Percentiles rank a stretch among this genome's conserved stretches.
phyloP scores from a whole-genome alignment of 345 rosid genomes.

The Gossypium turneri region DNA sequence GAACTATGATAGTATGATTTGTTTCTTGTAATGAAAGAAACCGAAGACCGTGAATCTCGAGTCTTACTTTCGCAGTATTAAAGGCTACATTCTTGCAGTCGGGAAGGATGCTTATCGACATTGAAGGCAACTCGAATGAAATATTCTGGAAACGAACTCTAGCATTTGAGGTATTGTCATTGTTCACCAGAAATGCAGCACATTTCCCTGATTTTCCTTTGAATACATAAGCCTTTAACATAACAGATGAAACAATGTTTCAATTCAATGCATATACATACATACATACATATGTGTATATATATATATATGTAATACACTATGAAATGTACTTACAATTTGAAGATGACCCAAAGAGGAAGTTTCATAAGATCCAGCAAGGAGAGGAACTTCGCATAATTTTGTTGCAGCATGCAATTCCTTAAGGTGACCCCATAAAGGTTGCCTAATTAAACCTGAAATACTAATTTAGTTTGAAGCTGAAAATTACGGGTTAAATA shows the following conservation, averaged over 20 bases:
- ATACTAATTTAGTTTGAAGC: not conserved
- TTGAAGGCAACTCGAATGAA: constrained; percentile 48
- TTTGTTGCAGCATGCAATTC: constrained; percentile 61
- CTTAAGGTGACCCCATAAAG: constrained; percentile 76
- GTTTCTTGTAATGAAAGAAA: not conserved
- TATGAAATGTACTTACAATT: constrained; percentile 36
- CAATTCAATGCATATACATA: not conserved
- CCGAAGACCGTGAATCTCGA: not conserved
- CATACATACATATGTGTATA: not conserved
- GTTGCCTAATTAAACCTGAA: constrained; percentile 61
- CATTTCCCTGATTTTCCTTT: constrained; percentile 39
- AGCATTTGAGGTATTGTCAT: constrained; percentile 21
- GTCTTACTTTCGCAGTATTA: constrained; percentile 63
- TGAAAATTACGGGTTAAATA: not conserved
- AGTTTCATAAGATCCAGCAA: constrained; percentile 34
- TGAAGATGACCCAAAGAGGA: constrained; percentile 42
- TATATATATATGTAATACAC: not conserved
- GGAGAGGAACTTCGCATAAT: constrained; percentile 48
- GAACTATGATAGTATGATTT: not conserved
- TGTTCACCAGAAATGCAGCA: constrained; percentile 65
- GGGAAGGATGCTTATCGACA: constrained; percentile 64
- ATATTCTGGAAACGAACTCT: constrained; percentile 41
- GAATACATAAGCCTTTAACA: constrained; percentile 58
- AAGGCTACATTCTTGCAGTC: constrained; percentile 67
- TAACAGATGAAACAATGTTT: not conserved